Conservation (phyloP, 176 grass and related monocot genomes). For the Oryza longistaminata region DNA sequence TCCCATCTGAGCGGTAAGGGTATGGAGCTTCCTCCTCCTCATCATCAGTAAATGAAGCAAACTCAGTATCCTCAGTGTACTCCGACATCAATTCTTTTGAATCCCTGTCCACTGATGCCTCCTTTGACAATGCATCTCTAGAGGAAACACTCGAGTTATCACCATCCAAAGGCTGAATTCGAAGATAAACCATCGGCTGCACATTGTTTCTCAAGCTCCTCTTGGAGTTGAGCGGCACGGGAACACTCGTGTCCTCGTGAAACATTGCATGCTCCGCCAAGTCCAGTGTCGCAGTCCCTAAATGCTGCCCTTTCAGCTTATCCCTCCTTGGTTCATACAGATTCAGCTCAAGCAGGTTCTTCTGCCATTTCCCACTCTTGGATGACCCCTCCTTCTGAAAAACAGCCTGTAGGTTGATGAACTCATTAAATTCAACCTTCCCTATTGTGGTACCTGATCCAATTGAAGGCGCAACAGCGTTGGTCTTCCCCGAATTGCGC, state of each 20-base stretch:
- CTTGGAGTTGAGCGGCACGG: constrained; percentile 72
- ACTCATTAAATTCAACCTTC: constrained; percentile 92
- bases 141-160: constrained; percentile 55
- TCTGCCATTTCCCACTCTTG: constrained; percentile 78
- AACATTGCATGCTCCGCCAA: constrained; percentile 85
- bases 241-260: constrained; percentile 58
- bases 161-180: constrained; percentile 63
- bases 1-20: constrained; percentile 39
- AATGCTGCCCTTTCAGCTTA: constrained; percentile 85
- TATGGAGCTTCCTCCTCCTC: constrained; percentile 51
- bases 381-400: constrained; percentile 79
- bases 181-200: constrained; percentile 71
- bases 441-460: constrained; percentile 45
- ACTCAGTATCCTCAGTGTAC: constrained; percentile 77
- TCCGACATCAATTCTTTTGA: constrained; percentile 60
- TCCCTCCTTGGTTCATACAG: constrained; percentile 88
- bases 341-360: constrained; percentile 89
- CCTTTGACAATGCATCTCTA: constrained; percentile 57
- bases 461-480: constrained; percentile 50
- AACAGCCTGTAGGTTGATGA: constrained; percentile 68
- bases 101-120: constrained; percentile 62
- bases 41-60: constrained; percentile 87
- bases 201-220: constrained; percentile 71
- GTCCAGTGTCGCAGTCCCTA: constrained; percentile 72
- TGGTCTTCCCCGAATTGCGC: constrained; percentile 68